phyloP scores from a whole-genome alignment of 2,329 filamentous ascomycete genomes.

The Didymellaceae sp. region DNA sequence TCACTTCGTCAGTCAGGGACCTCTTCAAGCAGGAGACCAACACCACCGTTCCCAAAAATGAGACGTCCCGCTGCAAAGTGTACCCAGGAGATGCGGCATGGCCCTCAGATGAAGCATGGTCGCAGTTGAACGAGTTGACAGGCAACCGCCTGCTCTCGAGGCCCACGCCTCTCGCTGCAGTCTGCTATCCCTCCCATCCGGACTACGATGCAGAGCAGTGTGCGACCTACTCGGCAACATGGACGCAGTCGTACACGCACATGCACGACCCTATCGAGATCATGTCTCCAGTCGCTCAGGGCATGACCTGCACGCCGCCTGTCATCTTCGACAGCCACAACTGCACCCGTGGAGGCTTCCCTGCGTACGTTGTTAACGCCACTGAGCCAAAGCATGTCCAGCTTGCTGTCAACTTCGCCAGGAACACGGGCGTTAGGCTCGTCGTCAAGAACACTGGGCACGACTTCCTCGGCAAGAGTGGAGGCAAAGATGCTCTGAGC shows the following conservation, averaged over 20 bases:
- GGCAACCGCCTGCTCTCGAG: slow-evolving; percentile 35
- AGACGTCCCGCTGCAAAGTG: slow-evolving; percentile 54
- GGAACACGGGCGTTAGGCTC: slow-evolving; percentile 42
- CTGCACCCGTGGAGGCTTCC: slow-evolving; percentile 46
- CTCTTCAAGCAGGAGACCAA: slow-evolving; percentile 30
- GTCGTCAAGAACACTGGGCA: slow-evolving; percentile 48
- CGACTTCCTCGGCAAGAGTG: slow-evolving; percentile 46
- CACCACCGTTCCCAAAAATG: slow-evolving; percentile 17
- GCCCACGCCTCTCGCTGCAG: slow-evolving; percentile 40
- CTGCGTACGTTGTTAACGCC: slow-evolving; percentile 46
- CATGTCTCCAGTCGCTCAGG: slow-evolving; percentile 47
- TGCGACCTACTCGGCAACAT: slow-evolving; percentile 37
- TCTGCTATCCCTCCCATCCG: slow-evolving; percentile 40
- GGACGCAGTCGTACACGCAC: slow-evolving; percentile 44
- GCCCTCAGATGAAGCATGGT: slow-evolving; percentile 58
- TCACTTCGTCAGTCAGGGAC: slow-evolving; percentile 25
- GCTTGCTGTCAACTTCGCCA: slow-evolving; percentile 46
- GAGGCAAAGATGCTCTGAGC: slow-evolving; percentile 43
- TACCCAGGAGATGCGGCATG: slow-evolving; percentile 56
- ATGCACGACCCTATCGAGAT: slow-evolving; percentile 47
- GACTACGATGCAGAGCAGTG: slow-evolving; percentile 41
- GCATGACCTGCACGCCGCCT: slow-evolving; percentile 47
- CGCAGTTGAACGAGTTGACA: slow-evolving; percentile 51
- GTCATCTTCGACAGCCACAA: slow-evolving; percentile 44
- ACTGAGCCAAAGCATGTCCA: slow-evolving; percentile 46